phyloP scores from a whole-genome alignment of 257 asterid species.

The Plantago elongata region DNA sequence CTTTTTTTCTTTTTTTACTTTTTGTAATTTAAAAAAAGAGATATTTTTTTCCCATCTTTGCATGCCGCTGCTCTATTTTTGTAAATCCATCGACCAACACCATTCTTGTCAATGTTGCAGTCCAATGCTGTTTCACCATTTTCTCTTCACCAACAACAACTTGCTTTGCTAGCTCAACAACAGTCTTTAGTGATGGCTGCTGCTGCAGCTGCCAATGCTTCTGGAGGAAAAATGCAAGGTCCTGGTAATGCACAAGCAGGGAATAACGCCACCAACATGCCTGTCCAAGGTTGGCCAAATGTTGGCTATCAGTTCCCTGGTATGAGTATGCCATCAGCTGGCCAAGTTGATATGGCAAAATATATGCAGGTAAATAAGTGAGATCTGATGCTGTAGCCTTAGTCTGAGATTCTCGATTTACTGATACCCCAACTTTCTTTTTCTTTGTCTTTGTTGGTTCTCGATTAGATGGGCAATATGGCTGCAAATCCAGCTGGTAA shows the following conservation, averaged over 20 bases:
- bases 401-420: slow-evolving; percentile 9
- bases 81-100: not conserved
- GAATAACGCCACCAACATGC: slow-evolving; percentile 43
- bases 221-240: slow-evolving; percentile 45
- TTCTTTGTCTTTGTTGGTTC: slow-evolving; percentile 19
- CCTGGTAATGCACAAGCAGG: slow-evolving; percentile 49
- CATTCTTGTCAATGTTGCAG: slow-evolving; percentile 33
- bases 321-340: slow-evolving; percentile 54
- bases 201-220: slow-evolving; percentile 56
- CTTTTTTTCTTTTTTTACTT: too few species aligned
- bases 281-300: slow-evolving; percentile 67
- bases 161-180: slow-evolving; percentile 68
- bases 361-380: slow-evolving; percentile 61
- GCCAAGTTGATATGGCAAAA: slow-evolving; percentile 45
- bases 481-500: slow-evolving; percentile 46
- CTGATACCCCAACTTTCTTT: slow-evolving; percentile 3
- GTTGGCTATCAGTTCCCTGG: slow-evolving; percentile 72
- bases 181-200: slow-evolving; percentile 67
- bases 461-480: slow-evolving; percentile 58
- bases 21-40: too few species aligned
- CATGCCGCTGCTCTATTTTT: too few species aligned
- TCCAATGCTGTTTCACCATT: slow-evolving; percentile 65
- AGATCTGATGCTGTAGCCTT: slow-evolving; percentile 11
- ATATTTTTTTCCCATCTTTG: not conserved
- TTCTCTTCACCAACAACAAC: slow-evolving; percentile 66